Base-by-base conservation (phyloP, 352 stramenopile species). In the Thalassiosira exigua region DNA sequence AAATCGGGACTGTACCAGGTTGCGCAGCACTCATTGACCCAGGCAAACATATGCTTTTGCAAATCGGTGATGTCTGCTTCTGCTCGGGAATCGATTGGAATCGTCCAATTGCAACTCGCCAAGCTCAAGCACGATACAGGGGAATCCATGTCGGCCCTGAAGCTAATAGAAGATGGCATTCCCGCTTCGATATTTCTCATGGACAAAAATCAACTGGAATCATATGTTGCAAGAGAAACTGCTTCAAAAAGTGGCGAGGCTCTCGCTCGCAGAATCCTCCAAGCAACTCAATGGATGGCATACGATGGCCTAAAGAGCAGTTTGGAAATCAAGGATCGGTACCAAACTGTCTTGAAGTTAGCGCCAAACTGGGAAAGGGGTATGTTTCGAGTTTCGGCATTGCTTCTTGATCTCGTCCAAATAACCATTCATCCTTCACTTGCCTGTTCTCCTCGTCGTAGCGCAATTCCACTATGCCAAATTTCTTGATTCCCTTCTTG, bases 251-350 rank as follows among this genome's bases (percentile, higher is more conserved):
- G 71, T 73, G 54, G 69, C 17, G 73, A 85, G 26, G 46, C 68
- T n/a, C 75, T 91, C 76, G 94, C 95, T 32, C 96, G 96, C 29
- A 95, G 92, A 29, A 79, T 98, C 21, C 88, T 99, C 3, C 88
- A 98, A 39, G 92, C 96, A 7, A 99, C 96, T 0, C 96, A 98
- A 59, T 99, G 96, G 96, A 98, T 98, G 89, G 95, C 97, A 75
- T 94, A 97, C 61, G 96, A 92, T 19, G 96, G 96, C 0, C 89
- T 98, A 66, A 95, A 97, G 58, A 95, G 97, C 84, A 95, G 94
- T 2, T 91, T 92, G 57, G 96, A 98, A 79, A 95, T 98, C 22
- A 94, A 98, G 12, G 85, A 96, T 61, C 88, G 97, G 32, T 99
- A 98, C 79, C 81, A 96, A 84, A 93, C 97, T 24, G 95, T 98